phyloP scores from a whole-genome alignment of 2,329 filamentous ascomycete genomes.

The Monosporascus sp. region DNA sequence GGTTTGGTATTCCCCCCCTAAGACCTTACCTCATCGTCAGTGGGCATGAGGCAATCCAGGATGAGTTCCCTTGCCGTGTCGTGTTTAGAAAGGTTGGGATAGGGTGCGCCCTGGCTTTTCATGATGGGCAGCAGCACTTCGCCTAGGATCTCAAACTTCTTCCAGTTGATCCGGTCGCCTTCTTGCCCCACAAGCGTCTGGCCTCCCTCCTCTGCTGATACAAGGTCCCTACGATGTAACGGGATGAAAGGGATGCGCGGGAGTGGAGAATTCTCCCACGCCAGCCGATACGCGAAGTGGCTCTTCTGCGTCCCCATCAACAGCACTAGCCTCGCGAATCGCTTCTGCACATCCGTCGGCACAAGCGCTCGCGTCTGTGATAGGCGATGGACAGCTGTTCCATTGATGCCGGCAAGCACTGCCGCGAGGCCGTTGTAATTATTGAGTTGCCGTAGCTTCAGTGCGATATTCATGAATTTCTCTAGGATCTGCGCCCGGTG shows the following conservation, averaged over 20 bases:
- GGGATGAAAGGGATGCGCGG: conserved; percentile 93
- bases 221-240: conserved; percentile 80
- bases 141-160: conserved; percentile 93
- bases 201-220: conserved; percentile 89
- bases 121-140: conserved; percentile 88
- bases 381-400: conserved; percentile 78
- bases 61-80: conserved; percentile 70
- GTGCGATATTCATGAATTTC: conserved; percentile 89
- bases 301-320: conserved; percentile 92
- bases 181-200: conserved; percentile 75
- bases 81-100: conserved; percentile 64
- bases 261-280: conserved; percentile 90
- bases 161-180: conserved; percentile 85
- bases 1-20: neutral
- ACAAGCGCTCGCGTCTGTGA: conserved; percentile 74
- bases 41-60: conserved; percentile 73
- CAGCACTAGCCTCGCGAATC: conserved; percentile 82
- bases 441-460: conserved; percentile 82
- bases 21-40: conserved; percentile 75
- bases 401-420: conserved; percentile 86
- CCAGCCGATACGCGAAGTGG: conserved; percentile 90
- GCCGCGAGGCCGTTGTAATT: conserved; percentile 98
- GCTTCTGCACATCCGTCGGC: conserved; percentile 65
- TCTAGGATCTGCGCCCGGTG: conserved; percentile 87
- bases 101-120: conserved; percentile 81